phyloP scores from a whole-genome alignment of 352 stramenopile genomes.

The Pythium angustatum region DNA sequence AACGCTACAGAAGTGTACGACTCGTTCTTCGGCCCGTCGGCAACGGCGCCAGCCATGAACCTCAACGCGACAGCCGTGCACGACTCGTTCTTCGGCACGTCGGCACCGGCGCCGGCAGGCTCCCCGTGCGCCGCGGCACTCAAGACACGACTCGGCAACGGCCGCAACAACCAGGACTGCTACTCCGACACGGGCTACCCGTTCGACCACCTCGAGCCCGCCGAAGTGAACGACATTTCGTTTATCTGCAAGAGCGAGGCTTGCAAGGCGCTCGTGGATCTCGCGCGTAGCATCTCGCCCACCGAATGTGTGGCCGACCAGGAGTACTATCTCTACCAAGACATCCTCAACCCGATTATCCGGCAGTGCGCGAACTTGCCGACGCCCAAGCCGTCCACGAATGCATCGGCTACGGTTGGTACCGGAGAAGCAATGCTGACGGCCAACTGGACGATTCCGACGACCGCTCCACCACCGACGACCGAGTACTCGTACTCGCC shows the following conservation, averaged over 20 bases:
- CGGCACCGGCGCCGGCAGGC: background rate
- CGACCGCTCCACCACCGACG: background rate
- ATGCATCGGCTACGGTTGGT: background rate
- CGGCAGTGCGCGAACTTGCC: background rate
- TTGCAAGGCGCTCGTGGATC: slow-evolving; percentile 2
- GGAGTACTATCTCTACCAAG: slow-evolving; percentile 12
- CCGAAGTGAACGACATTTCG: background rate
- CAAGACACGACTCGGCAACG: background rate
- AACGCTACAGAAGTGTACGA: background rate
- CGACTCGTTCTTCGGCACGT: background rate
- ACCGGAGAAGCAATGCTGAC: slow-evolving; percentile 5
- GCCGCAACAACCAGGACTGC: background rate
- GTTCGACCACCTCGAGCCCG: background rate
- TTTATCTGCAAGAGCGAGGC: slow-evolving; percentile 4
- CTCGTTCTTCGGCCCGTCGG: background rate
- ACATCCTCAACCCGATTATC: slow-evolving; percentile 16
- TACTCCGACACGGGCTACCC: background rate
- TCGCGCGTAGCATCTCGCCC: background rate
- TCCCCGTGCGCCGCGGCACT: background rate
- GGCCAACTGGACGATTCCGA: background rate
- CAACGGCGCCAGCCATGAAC: background rate
- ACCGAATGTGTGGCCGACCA: background rate
- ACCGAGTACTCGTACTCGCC: background rate
- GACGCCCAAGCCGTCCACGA: background rate
- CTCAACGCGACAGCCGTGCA: background rate